Percentiles rank a stretch among this genome's conserved stretches.
Evolutionary conservation across 768 basidiomycete species (phyloP).

Genomic region (Boletus eberwhitei): DNA sequence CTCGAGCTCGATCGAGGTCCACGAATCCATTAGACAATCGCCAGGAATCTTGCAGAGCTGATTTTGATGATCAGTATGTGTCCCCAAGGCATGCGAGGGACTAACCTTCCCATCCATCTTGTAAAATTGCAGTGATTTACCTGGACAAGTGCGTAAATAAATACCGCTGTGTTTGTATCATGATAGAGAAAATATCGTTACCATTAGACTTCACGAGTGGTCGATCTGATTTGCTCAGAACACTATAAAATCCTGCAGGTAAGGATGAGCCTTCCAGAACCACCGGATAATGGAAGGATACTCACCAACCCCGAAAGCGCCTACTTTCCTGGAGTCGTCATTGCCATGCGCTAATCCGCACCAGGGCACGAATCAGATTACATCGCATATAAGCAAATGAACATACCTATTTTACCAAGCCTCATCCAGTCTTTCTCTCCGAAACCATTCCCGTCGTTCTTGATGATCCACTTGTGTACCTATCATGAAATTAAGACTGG

Average conservation of each 20-base stretch:
- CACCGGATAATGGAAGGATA: background rate
- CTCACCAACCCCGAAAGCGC: conserved; percentile 13
- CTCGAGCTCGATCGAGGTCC: conserved; percentile 9
- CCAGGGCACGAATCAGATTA: background rate
- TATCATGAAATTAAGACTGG: no score
- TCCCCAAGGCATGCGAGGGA: background rate
- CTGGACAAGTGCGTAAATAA: background rate
- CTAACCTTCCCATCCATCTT: conserved; percentile 8
- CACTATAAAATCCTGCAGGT: conserved; percentile 12
- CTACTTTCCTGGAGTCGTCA: background rate
- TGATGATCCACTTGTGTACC: no score
- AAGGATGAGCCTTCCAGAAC: background rate
- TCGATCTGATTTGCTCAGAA: conserved; percentile 11
- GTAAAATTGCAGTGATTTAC: conserved; percentile 9
- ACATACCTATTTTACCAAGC: background rate
- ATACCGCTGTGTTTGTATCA: background rate
- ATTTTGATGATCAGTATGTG: background rate
- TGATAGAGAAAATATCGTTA: background rate
- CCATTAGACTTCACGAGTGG: conserved; percentile 10
- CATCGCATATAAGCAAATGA: background rate
- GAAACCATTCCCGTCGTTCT: background rate
- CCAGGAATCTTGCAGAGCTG: background rate
- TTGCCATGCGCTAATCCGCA: background rate
- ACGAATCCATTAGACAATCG: background rate
- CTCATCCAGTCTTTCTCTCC: conserved; percentile 5